These are phyloP conservation scores for Porogramme epimiltina DNA, from an alignment of 1,284 basidiomycete genomes.

Conservation along the genomic window DNA sequence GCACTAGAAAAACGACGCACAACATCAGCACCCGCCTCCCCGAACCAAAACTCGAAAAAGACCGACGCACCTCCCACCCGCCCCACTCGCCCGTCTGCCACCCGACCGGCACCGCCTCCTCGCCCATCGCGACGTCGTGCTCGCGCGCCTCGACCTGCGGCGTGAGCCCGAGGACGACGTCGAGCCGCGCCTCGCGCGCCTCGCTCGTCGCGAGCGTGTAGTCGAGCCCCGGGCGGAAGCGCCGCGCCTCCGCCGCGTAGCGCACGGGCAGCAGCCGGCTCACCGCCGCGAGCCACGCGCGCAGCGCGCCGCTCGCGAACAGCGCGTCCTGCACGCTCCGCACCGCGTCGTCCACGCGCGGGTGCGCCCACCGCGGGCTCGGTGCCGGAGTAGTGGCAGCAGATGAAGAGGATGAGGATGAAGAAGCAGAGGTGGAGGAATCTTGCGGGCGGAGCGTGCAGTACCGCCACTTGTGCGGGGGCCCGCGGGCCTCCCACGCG, in stretches of 20 bases:
- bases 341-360: conserved; percentile 58
- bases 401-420: too few relatives aligned
- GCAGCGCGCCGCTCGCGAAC: conserved; percentile 85
- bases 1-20: conserved; percentile 50
- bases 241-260: conserved; percentile 76
- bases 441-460: conserved; percentile 60
- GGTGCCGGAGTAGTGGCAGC: too few relatives aligned
- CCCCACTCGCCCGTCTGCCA: conserved; percentile 87
- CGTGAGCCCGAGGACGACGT: conserved; percentile 90
- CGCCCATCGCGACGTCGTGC: conserved; percentile 36
- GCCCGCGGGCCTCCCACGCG: conserved; percentile 80
- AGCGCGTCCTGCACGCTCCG: conserved; percentile 72
- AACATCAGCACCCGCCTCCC: conserved; percentile 5
- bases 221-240: conserved; percentile 92
- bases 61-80: conserved; percentile 82
- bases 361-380: conserved; percentile 51
- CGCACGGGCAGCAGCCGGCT: conserved; percentile 78
- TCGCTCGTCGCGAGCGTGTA: conserved; percentile 95
- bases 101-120: conserved; percentile 37
- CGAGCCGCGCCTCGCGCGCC: conserved; percentile 80
- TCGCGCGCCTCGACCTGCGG: conserved; percentile 58
- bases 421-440: too few relatives aligned
- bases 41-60: not conserved
- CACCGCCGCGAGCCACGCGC: conserved; percentile 86
- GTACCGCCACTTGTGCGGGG: conserved; percentile 95